phyloP scores from a whole-genome alignment of 2,329 filamentous ascomycete genomes.

The Ophiobolus disseminans region DNA sequence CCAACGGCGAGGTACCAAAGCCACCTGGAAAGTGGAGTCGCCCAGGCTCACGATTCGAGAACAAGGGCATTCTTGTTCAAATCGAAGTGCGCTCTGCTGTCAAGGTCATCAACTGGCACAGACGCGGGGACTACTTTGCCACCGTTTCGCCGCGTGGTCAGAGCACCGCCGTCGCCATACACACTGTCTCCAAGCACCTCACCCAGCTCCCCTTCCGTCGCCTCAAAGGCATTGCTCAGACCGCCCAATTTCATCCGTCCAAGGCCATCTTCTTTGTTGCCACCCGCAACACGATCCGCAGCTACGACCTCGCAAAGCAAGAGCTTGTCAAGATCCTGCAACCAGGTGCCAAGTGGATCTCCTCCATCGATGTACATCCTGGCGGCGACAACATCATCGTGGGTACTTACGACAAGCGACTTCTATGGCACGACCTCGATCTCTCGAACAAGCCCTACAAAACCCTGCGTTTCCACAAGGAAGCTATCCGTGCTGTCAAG shows the following conservation, averaged over 20 bases:
- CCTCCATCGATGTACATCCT: constrained; percentile 89
- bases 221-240: constrained; percentile 78
- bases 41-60: constrained; percentile 74
- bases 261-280: constrained; percentile 95
- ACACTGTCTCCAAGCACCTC: constrained; percentile 92
- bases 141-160: constrained; percentile 85
- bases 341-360: constrained; percentile 94
- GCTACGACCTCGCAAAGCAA: constrained; percentile 91
- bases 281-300: constrained; percentile 89
- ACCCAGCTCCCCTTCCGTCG: constrained; percentile 93
- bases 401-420: constrained; percentile 89
- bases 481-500: constrained; percentile 87
- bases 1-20: constrained; percentile 70
- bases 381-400: constrained; percentile 94
- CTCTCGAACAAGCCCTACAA: constrained; percentile 91
- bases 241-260: constrained; percentile 91
- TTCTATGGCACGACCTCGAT: constrained; percentile 97
- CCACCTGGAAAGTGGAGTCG: constrained; percentile 83
- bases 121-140: constrained; percentile 91
- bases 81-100: constrained; percentile 80
- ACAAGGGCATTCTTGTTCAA: constrained; percentile 79
- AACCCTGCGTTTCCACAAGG: constrained; percentile 91
- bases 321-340: constrained; percentile 92
- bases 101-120: constrained; percentile 92
- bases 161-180: constrained; percentile 84